Base-by-base conservation (phyloP, 169 alveolate genomes). In the Cryptosporidium canis region DNA sequence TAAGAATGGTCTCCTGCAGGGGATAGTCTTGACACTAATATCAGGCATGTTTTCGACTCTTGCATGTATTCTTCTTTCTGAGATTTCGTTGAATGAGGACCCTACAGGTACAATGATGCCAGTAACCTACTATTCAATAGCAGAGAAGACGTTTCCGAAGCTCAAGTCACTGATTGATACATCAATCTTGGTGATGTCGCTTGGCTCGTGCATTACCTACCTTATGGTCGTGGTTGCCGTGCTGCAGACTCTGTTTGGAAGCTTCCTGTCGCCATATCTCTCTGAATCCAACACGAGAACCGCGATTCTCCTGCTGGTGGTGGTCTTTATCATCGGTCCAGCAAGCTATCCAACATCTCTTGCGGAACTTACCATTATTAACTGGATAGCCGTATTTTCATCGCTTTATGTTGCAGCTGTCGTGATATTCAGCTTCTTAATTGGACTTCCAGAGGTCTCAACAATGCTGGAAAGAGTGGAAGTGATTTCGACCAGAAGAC, bases 361-460 rank as follows among this genome's bases (percentile, higher is more conserved):
- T 16, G 87, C 87, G 3, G 87, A 77, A 43, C 61, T 77, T n/a
- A 77, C 70, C 2, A 58, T 77, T 9, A 77, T 77, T 14, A 77
- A 77, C 37, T 77, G 87, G 87, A 77, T 77, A 24, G 87, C 87
- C n/a, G 87, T 77, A 6, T 77, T 77, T 77, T 77, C 87, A 3
- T 77, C 87, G 6, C 72, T 77, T 21, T 77, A 58, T 39, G 87
- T 77, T 35, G 87, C 72, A 53, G 44, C 72, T 3, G 87, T 77
- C 43, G 87, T 77, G 37, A 77, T 77, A 0, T 77, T 58, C 61
- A 58, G 77, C 31, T 77, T 77, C 51, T 24, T 77, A 6, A n/a
- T 61, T 21, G 77, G 72, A 8, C 33, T 61, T 37, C 39, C 64
- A 18, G 77, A 77, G 11, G 21, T 77, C 27, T 31, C 77, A 14